Conservation (phyloP, 495 filamentous ascomycete genomes). For the Aspergillus ellipticus region DNA sequence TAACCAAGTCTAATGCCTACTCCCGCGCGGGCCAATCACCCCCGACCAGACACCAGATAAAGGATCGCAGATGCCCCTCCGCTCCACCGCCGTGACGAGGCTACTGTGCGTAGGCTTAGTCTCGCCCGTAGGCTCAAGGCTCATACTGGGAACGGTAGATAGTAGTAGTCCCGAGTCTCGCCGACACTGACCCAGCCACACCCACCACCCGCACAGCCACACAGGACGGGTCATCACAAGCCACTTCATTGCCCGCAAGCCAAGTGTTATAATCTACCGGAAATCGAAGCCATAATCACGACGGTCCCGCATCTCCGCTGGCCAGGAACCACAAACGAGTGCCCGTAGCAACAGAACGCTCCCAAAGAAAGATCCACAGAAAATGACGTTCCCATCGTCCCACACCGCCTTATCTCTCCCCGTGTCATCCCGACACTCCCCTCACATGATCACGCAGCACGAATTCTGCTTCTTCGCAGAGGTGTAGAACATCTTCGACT, state of each 20-base stretch:
- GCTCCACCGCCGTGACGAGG: background rate
- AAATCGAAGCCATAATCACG: background rate
- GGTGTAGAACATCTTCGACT: conserved; percentile 96
- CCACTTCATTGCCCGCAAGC: background rate
- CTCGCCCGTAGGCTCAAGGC: too few relatives aligned
- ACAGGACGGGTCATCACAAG: background rate
- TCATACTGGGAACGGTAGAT: too few relatives aligned
- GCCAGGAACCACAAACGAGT: background rate
- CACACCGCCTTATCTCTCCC: background rate
- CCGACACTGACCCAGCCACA: background rate
- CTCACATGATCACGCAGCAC: conserved; percentile 21
- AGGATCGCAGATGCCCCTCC: conserved; percentile 2
- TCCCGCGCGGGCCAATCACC: conserved; percentile 1
- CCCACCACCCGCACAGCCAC: background rate
- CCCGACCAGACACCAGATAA: background rate
- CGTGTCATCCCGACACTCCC: conserved; percentile 1
- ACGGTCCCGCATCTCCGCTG: background rate
- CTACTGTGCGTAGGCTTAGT: too few relatives aligned
- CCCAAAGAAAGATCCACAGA: background rate
- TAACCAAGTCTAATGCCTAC: conserved; percentile 5
- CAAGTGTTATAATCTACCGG: background rate
- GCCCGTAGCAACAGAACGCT: conserved; percentile 4
- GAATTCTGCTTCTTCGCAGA: conserved; percentile 26
- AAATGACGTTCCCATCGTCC: background rate
- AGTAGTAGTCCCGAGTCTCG: too few relatives aligned